Evolutionary conservation across 78 protist genomes (phyloP), one percentile per base, ranked within the genome.

Genomic region (Polysphondylium violaceum): DNA sequence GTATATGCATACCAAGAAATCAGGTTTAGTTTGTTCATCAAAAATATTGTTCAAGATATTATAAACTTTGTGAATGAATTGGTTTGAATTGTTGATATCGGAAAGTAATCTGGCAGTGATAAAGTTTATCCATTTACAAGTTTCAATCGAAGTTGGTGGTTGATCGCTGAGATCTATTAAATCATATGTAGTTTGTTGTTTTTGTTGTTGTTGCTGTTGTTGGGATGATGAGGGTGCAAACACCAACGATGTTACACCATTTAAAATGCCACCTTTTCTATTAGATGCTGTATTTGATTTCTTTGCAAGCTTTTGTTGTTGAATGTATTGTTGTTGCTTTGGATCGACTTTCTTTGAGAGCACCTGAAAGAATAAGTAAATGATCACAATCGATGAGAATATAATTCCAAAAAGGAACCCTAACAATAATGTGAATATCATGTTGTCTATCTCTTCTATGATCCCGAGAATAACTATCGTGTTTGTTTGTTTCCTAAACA

Each of bases 111-210:
- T 29, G 14, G 64, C 50, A 3, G 90, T 72, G 9, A 83, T 69
- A 44, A 83, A 83, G 27, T 83, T 83, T 38, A 83, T 58, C 90
- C 90, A 83, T 41, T 83, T 63, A 41, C 90, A 83, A 12, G 90
- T 83, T 58, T 83, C 90, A 35, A 79, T 79, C 17, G 88, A 79
- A 6, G 88, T 79, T 64, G 88, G 88, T 67, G 65, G 73, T 6
- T 47, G 64, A 40, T 79, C 76, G 29, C 77, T 40, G 19, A 79
- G 43, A 25, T 71, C 63, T 16, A 67, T n/a, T n/a, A 67, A 23
- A 68, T 36, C 29, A 31, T 43, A 41, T 36, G 56, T 41, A 41
- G 8, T 25, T 68, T 68, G 23, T 68, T 27, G 0, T 51, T 41
- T 21, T 36, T 6, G 72, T 4, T 19, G 72, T 36, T 19, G 47